Evolutionary conservation across 2,329 filamentous ascomycete species (phyloP).

Genomic region (Fusarium torreyae): DNA sequence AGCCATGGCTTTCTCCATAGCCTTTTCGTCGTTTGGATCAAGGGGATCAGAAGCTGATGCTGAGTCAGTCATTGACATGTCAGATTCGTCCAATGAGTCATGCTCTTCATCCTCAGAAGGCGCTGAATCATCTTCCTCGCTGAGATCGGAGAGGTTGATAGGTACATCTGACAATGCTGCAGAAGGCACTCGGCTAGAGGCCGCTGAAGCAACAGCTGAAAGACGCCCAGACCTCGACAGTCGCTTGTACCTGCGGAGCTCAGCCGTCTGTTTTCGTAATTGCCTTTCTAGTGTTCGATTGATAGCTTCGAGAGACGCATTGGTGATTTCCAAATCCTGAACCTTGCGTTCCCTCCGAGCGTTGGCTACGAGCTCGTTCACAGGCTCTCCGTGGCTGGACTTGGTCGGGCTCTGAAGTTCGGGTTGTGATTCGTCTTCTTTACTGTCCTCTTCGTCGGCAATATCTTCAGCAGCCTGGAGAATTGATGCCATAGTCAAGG

Average conservation of each 20-base stretch:
- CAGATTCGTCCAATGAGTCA: constrained; percentile 68
- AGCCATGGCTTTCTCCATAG: constrained; percentile 46
- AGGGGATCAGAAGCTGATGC: constrained; percentile 51
- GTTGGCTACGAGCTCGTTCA: constrained; percentile 86
- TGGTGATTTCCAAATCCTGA: constrained; percentile 95
- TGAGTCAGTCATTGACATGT: constrained; percentile 61
- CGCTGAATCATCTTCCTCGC: constrained; percentile 55
- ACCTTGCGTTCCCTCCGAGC: constrained; percentile 95
- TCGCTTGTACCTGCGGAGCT: constrained; percentile 88
- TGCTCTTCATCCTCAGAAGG: constrained; percentile 62
- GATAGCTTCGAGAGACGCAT: constrained; percentile 94
- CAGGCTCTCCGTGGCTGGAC: constrained; percentile 68
- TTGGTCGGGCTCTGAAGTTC: constrained; percentile 72
- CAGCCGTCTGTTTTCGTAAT: constrained; percentile 89
- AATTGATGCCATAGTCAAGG: constrained; percentile 69
- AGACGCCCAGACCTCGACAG: constrained; percentile 85
- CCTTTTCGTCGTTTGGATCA: constrained; percentile 57
- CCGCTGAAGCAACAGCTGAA: constrained; percentile 67
- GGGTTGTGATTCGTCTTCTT: constrained; percentile 52
- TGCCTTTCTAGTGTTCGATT: constrained; percentile 94
- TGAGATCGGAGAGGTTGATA: constrained; percentile 65
- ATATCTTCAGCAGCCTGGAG: constrained; percentile 70
- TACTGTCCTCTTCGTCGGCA: constrained; percentile 52
- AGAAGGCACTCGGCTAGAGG: constrained; percentile 62
- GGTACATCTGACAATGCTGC: constrained; percentile 60